Percentiles rank a stretch among this genome's conserved stretches.
phyloP scores from a whole-genome alignment of 345 rosid species.

The Rhodomyrtus tomentosa region DNA sequence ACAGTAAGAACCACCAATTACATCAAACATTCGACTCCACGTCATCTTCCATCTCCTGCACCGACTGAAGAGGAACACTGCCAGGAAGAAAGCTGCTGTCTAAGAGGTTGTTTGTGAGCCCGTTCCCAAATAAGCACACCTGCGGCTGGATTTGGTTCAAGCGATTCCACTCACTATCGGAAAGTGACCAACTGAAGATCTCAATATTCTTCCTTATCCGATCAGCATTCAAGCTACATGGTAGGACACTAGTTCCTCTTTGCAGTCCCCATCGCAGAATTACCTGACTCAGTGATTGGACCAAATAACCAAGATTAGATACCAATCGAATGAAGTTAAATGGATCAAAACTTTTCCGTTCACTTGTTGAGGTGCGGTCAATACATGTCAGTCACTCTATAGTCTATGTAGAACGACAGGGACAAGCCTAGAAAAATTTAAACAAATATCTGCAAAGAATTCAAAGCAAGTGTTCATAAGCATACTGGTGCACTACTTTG shows the following conservation, averaged over 20 bases:
- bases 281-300: conserved; percentile 14
- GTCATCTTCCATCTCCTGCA: conserved; percentile 41
- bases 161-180: conserved; percentile 33
- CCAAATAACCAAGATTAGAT: background rate
- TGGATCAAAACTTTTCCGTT: background rate
- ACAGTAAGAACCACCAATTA: background rate
- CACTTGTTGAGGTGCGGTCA: background rate
- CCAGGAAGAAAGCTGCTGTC: conserved; percentile 28
- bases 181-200: conserved; percentile 37
- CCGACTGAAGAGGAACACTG: conserved; percentile 42
- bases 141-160: conserved; percentile 42
- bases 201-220: conserved; percentile 41
- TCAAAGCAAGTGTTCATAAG: background rate
- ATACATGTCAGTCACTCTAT: background rate
- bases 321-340: background rate
- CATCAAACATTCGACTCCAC: conserved; percentile 10
- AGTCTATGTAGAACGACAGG: background rate
- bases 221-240: conserved; percentile 44
- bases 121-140: conserved; percentile 47
- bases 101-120: conserved; percentile 19
- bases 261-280: conserved; percentile 55
- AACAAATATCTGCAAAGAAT: background rate
- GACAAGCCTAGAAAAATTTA: background rate
- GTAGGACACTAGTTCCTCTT: conserved; percentile 50
- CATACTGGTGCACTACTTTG: background rate